Conservation (phyloP, 345 rosid species). For the Excoecaria agallocha region DNA sequence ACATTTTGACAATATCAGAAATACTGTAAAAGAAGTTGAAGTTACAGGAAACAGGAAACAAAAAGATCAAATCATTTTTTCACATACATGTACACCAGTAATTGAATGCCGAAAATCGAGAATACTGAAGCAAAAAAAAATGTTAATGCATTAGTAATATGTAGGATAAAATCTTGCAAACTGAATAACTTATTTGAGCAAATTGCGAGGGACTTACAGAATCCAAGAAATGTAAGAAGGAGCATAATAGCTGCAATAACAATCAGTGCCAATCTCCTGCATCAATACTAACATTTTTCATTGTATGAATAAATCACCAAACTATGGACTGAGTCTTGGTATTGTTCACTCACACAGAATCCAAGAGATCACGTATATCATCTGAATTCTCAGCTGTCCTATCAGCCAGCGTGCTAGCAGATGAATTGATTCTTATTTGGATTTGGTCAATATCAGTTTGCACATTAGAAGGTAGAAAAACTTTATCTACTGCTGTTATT, state of each 20-base stretch:
- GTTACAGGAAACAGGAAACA: background rate
- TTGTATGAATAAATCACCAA: background rate
- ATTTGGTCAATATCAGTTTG: constrained; percentile 87
- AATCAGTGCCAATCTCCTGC: constrained; percentile 72
- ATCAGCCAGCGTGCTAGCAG: constrained; percentile 52
- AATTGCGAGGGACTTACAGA: constrained; percentile 47
- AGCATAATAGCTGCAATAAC: constrained; percentile 73
- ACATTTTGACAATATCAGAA: background rate
- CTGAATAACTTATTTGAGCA: background rate
- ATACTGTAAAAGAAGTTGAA: background rate
- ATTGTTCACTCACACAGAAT: constrained; percentile 55
- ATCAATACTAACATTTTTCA: constrained; percentile 16
- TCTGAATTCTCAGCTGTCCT: constrained; percentile 52
- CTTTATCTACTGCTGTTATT: constrained; percentile 64
- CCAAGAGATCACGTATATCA: constrained; percentile 58
- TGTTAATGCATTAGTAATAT: background rate
- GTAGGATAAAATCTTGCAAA: too few species aligned
- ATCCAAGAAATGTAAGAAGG: constrained; percentile 69
- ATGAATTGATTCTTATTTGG: constrained; percentile 52
- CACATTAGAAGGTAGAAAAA: constrained; percentile 65
- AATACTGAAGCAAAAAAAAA: constrained; percentile 47
- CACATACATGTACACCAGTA: constrained; percentile 79
- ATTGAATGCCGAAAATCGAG: constrained; percentile 73
- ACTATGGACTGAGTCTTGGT: background rate
- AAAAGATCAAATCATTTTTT: background rate